phyloP scores from a whole-genome alignment of 345 rosid species.

The Anacardium occidentale region DNA sequence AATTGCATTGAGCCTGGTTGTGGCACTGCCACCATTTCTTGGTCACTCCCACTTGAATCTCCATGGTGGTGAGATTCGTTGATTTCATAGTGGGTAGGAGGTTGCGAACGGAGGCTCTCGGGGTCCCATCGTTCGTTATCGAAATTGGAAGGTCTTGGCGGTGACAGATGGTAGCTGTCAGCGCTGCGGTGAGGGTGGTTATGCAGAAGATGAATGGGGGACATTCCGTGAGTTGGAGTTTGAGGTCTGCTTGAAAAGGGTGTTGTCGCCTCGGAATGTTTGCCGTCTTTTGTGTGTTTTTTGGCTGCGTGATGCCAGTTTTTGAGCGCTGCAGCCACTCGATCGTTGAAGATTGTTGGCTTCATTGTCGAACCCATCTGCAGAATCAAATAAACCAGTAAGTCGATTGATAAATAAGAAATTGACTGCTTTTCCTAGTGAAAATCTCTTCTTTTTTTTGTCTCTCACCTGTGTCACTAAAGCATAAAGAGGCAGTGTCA shows the following conservation, averaged over 20 bases:
- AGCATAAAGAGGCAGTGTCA: conserved; percentile 95
- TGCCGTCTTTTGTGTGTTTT: conserved; percentile 55
- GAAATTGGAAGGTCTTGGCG: conserved; percentile 37
- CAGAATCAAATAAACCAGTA: conserved; percentile 7
- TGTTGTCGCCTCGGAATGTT: conserved; percentile 43
- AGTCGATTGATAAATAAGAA: background rate
- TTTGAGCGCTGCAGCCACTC: conserved; percentile 69
- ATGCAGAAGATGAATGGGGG: conserved; percentile 73
- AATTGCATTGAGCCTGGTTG: conserved; percentile 29
- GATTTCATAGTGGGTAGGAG: conserved; percentile 28
- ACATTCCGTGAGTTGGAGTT: conserved; percentile 65
- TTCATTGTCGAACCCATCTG: conserved; percentile 95
- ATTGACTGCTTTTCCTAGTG: too few species aligned
- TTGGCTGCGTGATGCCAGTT: conserved; percentile 75
- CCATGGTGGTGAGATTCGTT: conserved; percentile 5
- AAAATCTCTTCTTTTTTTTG: background rate
- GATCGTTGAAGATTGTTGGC: conserved; percentile 74
- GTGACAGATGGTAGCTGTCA: conserved; percentile 43
- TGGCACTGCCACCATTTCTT: conserved; percentile 9
- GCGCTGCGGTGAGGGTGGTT: conserved; percentile 42
- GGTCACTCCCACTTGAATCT: conserved; percentile 21
- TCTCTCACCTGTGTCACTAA: conserved; percentile 80
- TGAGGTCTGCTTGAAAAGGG: conserved; percentile 66
- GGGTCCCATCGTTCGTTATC: conserved; percentile 47
- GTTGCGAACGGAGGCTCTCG: conserved; percentile 42